Evolutionary conservation across 1,139 yeast genomes (phyloP), one percentile per base, ranked within the genome.

Genomic region (Arxiozyma heterogenica): DNA sequence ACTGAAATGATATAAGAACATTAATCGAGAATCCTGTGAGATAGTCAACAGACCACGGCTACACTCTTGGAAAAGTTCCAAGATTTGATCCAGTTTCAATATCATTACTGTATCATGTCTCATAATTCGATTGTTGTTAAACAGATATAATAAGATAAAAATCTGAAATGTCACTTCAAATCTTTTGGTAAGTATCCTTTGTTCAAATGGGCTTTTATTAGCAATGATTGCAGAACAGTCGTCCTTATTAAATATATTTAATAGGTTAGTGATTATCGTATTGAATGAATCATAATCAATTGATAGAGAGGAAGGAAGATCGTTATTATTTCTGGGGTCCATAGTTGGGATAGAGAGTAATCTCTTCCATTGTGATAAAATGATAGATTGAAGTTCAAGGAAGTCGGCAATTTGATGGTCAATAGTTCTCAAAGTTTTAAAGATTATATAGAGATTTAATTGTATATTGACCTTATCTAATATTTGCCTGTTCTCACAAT

Each of bases 1-100:
- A 4, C 60, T 48, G 38, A 61, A 53, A 48, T 61, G 58, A 27
- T 61, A 39, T 20, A 58, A 53, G 18, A 60, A 46, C 61, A 59
- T 58, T 30, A 38, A 7, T 12, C 8, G 12, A 2, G 39, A 34
- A 12, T 34, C n/a, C 8, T 34, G 39, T 34, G 39, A 34, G n/a
- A 34, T 15, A 12, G 39, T 34, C 2, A 34, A 34, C 15, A 34
- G 39, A 34, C n/a, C 39, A 9, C 6, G 3, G 6, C 39, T 34
- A 12, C 15, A 34, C 3, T 15, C 2, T 34, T 34, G 39, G 39
- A 34, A 34, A 34, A 15, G 17, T 34, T 34, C n/a, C 15, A 34
- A 34, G 17, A 12, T 34, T 12, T 15, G 39, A 34, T 12, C 6
- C n/a, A 9, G 15, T 34, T 34, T 2, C 2, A 9, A 2, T 6